Percentiles rank a stretch among this genome's conserved stretches.
Conservation (phyloP, 805 yeast species). For the Starmerella khaoyaiensis region DNA sequence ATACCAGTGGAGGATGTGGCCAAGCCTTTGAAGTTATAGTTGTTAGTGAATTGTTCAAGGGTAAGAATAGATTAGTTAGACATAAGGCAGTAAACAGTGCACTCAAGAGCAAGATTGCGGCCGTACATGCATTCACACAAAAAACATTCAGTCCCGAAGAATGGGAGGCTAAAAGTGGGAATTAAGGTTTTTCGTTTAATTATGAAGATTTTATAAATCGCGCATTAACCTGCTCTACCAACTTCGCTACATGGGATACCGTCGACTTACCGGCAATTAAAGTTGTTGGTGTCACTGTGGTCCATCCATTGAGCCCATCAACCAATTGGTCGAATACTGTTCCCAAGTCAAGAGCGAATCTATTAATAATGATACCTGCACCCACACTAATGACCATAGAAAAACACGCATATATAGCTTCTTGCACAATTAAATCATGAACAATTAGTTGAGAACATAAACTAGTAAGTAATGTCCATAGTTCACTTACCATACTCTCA, state of each 20-base stretch:
- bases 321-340: conserved; percentile 15
- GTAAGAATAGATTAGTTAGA: conserved; percentile 73
- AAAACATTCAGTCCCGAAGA: conserved; percentile 65
- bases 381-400: conserved; percentile 27
- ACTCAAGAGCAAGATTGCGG: conserved; percentile 69
- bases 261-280: conserved; percentile 27
- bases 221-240: conserved; percentile 14
- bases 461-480: conserved; percentile 26
- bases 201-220: background rate
- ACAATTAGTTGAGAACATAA: conserved; percentile 3
- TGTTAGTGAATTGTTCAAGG: conserved; percentile 56
- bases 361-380: conserved; percentile 21
- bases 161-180: conserved; percentile 38
- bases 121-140: conserved; percentile 91
- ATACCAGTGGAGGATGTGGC: conserved; percentile 89
- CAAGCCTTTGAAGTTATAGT: conserved; percentile 92
- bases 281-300: conserved; percentile 1
- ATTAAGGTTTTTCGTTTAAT: too few relatives aligned
- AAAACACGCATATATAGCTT: conserved; percentile 26
- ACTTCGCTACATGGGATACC: conserved; percentile 22
- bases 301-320: background rate
- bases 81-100: conserved; percentile 74
- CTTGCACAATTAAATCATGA: conserved; percentile 21
- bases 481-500: conserved; percentile 46
- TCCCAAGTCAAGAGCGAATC: conserved; percentile 24